Base-by-base conservation (phyloP, 2,329 filamentous ascomycete genomes). In the Tolypocladium amazonense region DNA sequence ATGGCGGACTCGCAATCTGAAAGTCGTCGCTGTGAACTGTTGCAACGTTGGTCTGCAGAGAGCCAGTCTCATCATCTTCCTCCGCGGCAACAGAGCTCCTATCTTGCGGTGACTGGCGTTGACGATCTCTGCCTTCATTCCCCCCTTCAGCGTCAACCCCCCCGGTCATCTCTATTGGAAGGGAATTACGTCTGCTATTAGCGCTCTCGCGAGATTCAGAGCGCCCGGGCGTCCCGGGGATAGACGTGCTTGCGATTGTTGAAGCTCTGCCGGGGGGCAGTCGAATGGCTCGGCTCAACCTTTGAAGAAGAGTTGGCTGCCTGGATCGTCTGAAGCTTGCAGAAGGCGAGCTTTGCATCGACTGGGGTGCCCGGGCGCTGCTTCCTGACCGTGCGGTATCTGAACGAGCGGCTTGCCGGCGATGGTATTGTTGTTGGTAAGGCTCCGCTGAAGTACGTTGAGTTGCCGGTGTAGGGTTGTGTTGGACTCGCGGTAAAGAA, bases 21-120 rank as follows among this genome's bases (percentile, higher is more conserved):
- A 68, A 75, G 58, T 75, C 73, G 39, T 76, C 72, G 35, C 69
- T 74, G 47, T 71, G 69, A 5, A 76, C 72, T 2, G 73, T 75
- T 15, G 74, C 73, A 37, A 62, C 63, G 43, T 68, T 66, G 4
- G 70, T 72, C 27, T 59, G 61, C 7, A 69, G 62, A 5, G 71
- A 73, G 15, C 62, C 50, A 4, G 41, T 30, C 35, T 62, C 62
- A 12, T 61, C 57, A 12, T 60, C 57, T 47, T 18, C 37, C 14
- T 56, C 57, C 23, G 39, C 47, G 3, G 15, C 25, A n/a, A 30
- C 59, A 15, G 14, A 35, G 14, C 30, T 12, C 41, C 38, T 38
- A 7, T 27, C n/a, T 4, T 15, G 23, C 5, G 37, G 12, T 6
- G 27, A 4, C 20, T 30, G 18, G n/a, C 20, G 9, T 14, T 37